phyloP scores from a whole-genome alignment of 2,329 filamentous ascomycete genomes.

The Aphanocladium album region DNA sequence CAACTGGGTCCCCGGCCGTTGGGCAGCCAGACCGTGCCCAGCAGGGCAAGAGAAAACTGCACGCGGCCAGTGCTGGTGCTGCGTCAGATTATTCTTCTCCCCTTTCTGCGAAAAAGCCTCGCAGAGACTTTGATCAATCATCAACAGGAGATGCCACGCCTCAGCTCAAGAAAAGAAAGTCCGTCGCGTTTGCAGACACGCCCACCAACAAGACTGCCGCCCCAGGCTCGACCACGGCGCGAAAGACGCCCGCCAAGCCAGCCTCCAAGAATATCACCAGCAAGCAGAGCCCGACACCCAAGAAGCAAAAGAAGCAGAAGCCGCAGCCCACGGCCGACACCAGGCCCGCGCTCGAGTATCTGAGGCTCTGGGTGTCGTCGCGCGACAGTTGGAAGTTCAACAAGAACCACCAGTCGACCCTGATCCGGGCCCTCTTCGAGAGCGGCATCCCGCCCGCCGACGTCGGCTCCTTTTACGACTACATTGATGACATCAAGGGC shows the following conservation, averaged over 20 bases:
- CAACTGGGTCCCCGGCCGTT: conserved; percentile 11
- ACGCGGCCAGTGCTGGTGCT: conserved; percentile 5
- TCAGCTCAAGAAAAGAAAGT: conserved; percentile 37
- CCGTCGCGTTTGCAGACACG: conserved; percentile 41
- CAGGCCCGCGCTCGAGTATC: conserved; percentile 67
- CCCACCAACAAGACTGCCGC: conserved; percentile 18
- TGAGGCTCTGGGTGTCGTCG: conserved; percentile 67
- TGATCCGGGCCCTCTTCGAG: conserved; percentile 79
- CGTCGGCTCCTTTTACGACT: conserved; percentile 65
- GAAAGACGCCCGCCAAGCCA: conserved; percentile 29
- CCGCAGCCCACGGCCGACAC: conserved; percentile 39
- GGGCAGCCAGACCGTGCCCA: conserved; percentile 15
- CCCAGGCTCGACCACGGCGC: conserved; percentile 20
- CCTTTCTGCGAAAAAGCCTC: conserved; percentile 12
- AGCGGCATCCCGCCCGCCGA: conserved; percentile 65
- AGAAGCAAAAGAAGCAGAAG: conserved; percentile 27
- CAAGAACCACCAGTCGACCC: conserved; percentile 81
- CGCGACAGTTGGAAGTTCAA: conserved; percentile 87
- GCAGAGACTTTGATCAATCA: conserved; percentile 7
- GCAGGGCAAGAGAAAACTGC: conserved; percentile 14
- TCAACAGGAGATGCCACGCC: conserved; percentile 15
- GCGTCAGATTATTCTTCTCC: conserved; percentile 11
- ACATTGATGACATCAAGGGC: conserved; percentile 75
- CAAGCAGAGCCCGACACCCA: conserved; percentile 19
- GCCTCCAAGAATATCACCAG: conserved; percentile 29